Evolutionary conservation across 2,329 filamentous ascomycete species (phyloP), one percentile per base, ranked within the genome.

Genomic region (Blumeriella jaapii): DNA sequence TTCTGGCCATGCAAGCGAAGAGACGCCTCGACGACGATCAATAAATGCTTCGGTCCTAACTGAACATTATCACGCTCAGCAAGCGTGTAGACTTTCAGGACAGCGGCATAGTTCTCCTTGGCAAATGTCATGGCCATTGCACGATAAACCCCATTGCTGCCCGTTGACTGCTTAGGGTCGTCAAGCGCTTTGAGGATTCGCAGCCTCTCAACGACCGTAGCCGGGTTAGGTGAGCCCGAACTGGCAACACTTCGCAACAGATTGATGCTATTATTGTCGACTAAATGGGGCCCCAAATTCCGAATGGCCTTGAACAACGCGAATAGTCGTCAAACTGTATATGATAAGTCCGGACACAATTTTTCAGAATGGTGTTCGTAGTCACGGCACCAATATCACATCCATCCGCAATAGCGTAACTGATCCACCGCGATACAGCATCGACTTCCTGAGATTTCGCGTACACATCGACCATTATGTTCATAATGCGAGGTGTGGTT

Each of bases 391-490:
- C 36, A 5, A 52, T 26, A 3, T 24, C 23, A 24, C 40, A 40
- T 9, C 44, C 40, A 5, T 44, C 29, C 27, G 43, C 43, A 8
- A 25, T 26, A 15, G 46, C 44, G 31, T 50, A 52, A 3, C 48
- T 34, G 16, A 57, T 32, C 53, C 52, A 56, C 8, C 46, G 42
- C 12, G 36, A 22, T 9, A 57, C 39, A 11, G 50, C 46, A 29
- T 50, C 45, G 11, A 53, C 37, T 28, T 56, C 53, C 35, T 42
- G 40, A 20, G 36, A 42, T 32, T 40, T 44, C 6, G 39, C 46
- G 39, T 55, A 57, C 12, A 34, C 39, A 16, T 46, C 34, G 11
- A 56, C 45, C 49, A 57, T 51, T 20, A 50, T 30, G 30, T 50
- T 49, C 45, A 55, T 47, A 22, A 53, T 27, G 13, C 46, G 47